Conservation (phyloP, 140 eudicot genomes). For the Ambrosia hybrid region DNA sequence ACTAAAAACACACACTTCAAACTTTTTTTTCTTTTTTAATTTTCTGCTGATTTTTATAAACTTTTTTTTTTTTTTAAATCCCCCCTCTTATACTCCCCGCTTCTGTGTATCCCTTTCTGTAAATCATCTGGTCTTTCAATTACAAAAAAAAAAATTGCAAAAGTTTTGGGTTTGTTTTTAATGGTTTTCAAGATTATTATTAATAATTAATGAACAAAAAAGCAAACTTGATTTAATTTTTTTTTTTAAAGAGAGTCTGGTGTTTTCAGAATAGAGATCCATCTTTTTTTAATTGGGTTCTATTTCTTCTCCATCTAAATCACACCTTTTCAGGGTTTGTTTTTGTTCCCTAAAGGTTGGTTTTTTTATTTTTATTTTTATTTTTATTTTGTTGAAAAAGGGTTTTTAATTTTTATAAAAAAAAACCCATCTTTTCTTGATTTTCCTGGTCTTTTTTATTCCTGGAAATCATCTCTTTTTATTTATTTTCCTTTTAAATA, state of each 20-base stretch:
- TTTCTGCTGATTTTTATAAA: neutral
- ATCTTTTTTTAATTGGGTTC: conserved; percentile 43
- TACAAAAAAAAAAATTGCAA: conserved; percentile 10
- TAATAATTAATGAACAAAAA: conserved; percentile 23
- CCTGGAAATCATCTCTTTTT: conserved; percentile 26
- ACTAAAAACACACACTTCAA: conserved; percentile 4
- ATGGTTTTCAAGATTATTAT: conserved; percentile 21
- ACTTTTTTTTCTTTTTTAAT: neutral
- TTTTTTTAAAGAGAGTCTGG: conserved; percentile 31
- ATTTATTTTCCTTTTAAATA: neutral
- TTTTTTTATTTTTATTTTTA: neutral
- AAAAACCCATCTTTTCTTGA: conserved; percentile 29
- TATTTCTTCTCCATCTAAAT: conserved; percentile 22
- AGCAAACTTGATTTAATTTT: conserved; percentile 34
- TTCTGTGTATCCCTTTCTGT: conserved; percentile 51
- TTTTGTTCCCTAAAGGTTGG: conserved; percentile 40
- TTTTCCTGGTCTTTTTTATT: conserved; percentile 30
- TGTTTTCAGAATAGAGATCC: conserved; percentile 55
- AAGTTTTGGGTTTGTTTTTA: conserved; percentile 40
- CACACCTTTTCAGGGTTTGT: conserved; percentile 31
- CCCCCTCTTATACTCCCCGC: conserved; percentile 41
- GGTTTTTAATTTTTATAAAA: conserved; percentile 26
- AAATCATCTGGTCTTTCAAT: conserved; percentile 44
- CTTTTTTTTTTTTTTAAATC: neutral
- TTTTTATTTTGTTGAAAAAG: conserved; percentile 4